Evolutionary conservation across 2,329 filamentous ascomycete species (phyloP), one percentile per base, ranked within the genome.

Genomic region (Pezicula neosporulosa): DNA sequence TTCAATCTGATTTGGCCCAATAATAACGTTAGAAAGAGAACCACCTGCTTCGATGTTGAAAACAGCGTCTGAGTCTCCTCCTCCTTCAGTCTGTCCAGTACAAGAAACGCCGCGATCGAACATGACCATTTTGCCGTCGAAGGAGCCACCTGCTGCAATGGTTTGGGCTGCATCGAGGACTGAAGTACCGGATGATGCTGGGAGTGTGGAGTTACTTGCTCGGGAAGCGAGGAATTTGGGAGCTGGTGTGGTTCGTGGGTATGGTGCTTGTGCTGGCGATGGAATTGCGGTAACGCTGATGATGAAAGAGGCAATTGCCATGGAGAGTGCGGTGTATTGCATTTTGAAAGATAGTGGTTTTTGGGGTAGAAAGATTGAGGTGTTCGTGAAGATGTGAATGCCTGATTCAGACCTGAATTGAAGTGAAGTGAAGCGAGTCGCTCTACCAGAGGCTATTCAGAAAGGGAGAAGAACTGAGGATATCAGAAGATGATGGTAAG

Each of bases 41-140:
- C 59, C 66, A 5, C 65, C 66, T 1, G 62, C 57, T 51, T 68
- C 55, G 27, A 69, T 56, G 15, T 58, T 39, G 56, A 68, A 68
- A 30, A 69, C 66, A 1, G 66, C 63, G 41, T 68, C 63, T 1
- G 56, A 56, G 45, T 71, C 65, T 19, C 68, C 71, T 19, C 68
- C 71, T 12, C 71, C 72, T 51, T 76, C 73, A 15, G 50, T 49
- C 56, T 76, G 71, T 8, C 71, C 72, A 16, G 59, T 63, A 60
- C 74, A 77, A 8, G 60, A 59, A 8, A 68, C 66, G 38, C 69
- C 68, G 55, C 74, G 71, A 53, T 74, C 74, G 70, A 53, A 70
- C 66, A 60, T 69, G 60, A 56, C 44, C 73, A 77, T 75, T 15
- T 67, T 70, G 43, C 76, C 76, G 58, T 80, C 76, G 56, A 77